phyloP scores from a whole-genome alignment of 169 alveolate species.

The Ophryocystis elektroscirrha region DNA sequence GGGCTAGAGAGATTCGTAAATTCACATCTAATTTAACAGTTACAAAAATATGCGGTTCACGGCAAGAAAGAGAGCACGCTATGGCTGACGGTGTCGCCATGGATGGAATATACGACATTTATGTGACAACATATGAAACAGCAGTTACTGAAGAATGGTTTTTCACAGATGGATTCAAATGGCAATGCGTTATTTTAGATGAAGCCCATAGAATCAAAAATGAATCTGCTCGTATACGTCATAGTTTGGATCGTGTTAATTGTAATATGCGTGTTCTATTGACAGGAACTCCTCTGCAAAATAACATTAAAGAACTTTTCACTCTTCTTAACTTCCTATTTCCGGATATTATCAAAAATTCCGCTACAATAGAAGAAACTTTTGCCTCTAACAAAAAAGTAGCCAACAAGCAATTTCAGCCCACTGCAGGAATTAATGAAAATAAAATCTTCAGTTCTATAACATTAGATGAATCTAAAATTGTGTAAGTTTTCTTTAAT shows the following conservation, averaged over 20 bases:
- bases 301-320: constrained; percentile 72
- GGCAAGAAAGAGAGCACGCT: constrained; percentile 50
- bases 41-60: constrained; percentile 56
- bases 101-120: constrained; percentile 53
- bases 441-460: too few relatives aligned
- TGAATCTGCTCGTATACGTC: constrained; percentile 68
- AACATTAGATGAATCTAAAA: too few relatives aligned
- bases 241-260: constrained; percentile 57
- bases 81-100: constrained; percentile 43
- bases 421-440: too few relatives aligned
- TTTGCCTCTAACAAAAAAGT: constrained; percentile 9
- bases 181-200: constrained; percentile 84
- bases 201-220: constrained; percentile 98
- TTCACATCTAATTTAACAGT: constrained; percentile 57
- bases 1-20: constrained; percentile 72
- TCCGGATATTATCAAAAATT: constrained; percentile 83
- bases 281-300: constrained; percentile 86
- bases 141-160: constrained; percentile 61
- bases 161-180: constrained; percentile 39
- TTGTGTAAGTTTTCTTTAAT: too few relatives aligned
- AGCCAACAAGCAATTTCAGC: background rate
- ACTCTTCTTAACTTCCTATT: constrained; percentile 74
- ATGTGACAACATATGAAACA: constrained; percentile 69
- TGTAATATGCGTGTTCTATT: constrained; percentile 63
- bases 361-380: constrained; percentile 74